Evolutionary conservation across 2,329 filamentous ascomycete species (phyloP), one percentile per base, ranked within the genome.

Genomic region (Penicillium italicum): DNA sequence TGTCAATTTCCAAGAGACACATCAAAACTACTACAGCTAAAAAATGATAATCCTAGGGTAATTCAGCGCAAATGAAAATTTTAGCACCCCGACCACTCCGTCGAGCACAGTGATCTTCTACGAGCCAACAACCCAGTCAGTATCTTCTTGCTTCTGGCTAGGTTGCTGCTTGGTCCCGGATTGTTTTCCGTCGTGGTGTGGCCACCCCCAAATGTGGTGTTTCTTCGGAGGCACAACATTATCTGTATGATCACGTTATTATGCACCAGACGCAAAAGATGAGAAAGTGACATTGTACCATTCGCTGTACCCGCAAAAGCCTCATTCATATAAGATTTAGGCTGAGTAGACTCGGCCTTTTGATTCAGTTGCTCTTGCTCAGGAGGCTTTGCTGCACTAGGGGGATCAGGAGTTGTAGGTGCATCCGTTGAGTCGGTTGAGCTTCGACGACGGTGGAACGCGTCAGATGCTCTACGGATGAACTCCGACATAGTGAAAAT

Each of bases 401-500:
- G 20, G 7, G 20, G 5, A 16, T 55, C 22, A 8, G 48, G 41
- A 26, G 51, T 44, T 20, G n/a, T 44, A 11, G 47, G 43, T 24
- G 30, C n/a, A 10, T 48, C 48, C 11, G 48, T 46, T 22, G 55
- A 51, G 40, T 30, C 55, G 5, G 57, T 33, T 34, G 57, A 60
- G 48, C 7, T 49, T 53, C 57, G 57, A 42, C 55, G 52, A 12
- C 52, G 52, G 11, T 57, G 50, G 38, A 60, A 36, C 16, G 57
- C 57, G 30, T 60, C 57, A n/a, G 57, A 60, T 40, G 57, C 57
- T 55, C 57, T 52, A 48, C 57, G 57, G 47, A 60, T 22, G 31
- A 60, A 50, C 36, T 60, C 51, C 14, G 57, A 57, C 57, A 60
- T 60, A 5, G 22, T 57, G 22, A 18, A 38, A 55, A 33, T 22